Conservation (phyloP, 495 filamentous ascomycete species). For the Ascodesmis nigricans region DNA sequence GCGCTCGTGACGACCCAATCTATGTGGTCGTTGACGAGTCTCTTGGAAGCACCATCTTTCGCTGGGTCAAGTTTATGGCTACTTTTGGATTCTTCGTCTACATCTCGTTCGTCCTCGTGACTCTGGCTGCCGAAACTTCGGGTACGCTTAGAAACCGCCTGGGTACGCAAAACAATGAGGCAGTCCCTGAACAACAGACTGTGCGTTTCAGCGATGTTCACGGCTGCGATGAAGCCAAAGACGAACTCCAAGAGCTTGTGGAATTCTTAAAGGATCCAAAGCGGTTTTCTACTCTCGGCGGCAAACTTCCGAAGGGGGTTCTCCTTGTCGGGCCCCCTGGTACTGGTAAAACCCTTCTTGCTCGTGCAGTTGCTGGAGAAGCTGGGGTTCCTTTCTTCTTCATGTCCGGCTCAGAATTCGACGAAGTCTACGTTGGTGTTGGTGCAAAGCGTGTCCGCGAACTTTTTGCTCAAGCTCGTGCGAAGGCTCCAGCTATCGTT, state of each 20-base stretch:
- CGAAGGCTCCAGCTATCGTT: conserved; percentile 82
- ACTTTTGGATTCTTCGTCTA: conserved; percentile 58
- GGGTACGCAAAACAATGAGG: conserved; percentile 49
- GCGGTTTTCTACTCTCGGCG: conserved; percentile 72
- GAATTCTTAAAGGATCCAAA: conserved; percentile 88
- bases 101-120: conserved; percentile 47
- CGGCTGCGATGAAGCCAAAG: conserved; percentile 93
- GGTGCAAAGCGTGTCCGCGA: conserved; percentile 95
- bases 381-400: conserved; percentile 98
- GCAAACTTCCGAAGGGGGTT: conserved; percentile 91
- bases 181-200: conserved; percentile 71
- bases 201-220: conserved; percentile 87
- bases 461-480: conserved; percentile 68
- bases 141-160: conserved; percentile 57
- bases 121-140: conserved; percentile 56
- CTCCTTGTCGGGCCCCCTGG: conserved; percentile 86
- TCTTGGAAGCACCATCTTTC: conserved; percentile 51
- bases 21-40: conserved; percentile 95
- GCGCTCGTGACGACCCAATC: conserved; percentile 56
- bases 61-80: conserved; percentile 70
- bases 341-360: conserved; percentile 94
- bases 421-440: conserved; percentile 95
- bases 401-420: conserved; percentile 97
- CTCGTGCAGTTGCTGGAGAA: conserved; percentile 88
- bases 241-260: conserved; percentile 88